Base-by-base conservation (phyloP, 106 monocot genomes). In the Acorus gramineus region DNA sequence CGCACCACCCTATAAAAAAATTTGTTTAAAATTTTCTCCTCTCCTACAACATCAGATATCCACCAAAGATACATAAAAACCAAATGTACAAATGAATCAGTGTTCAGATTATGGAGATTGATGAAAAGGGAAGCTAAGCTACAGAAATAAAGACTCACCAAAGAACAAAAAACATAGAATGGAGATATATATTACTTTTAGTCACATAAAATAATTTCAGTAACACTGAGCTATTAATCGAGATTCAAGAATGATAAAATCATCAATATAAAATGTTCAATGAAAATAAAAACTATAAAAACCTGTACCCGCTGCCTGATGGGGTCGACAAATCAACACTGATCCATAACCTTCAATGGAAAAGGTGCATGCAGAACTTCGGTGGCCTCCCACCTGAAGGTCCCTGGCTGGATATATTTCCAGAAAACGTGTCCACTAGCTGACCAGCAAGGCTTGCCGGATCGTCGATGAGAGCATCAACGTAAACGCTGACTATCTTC, bases 291-390 rank as follows among this genome's bases (percentile, higher is more conserved):
- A 57, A 53, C 11, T 66, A n/a, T 54, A 74, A 56, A 62, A 70
- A 74, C 65, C 51, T 77, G 69, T 74, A 54, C 65, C 9, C 43
- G 53, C 7, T 8, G 13, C 45, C 62, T 28, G 28, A 28, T 28
- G 28, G 28, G 9, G 62, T 46, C 13, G 13, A 43, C 59, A 5
- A 5, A 13, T 11, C 3, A 59, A 59, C 44, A 44, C 42, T 4
- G 10, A 42, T 43, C 42, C n/a, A 8, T 44, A 59, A 59, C 44
- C 10, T 14, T 77, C 77, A 75, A 53, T 80, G 80, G 53, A 59
- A 80, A 42, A 80, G 61, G 66, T 12, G 65, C 51, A 59, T 80
- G 70, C 80, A 80, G 71, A 80, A 80, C 11, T 75, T 75, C n/a
- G 13, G 55, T 0, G 59, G 55, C 59, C 53, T 14, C 7, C 44